Evolutionary conservation across 495 filamentous ascomycete genomes (phyloP).

Genomic region (Haplographium delicatum): DNA sequence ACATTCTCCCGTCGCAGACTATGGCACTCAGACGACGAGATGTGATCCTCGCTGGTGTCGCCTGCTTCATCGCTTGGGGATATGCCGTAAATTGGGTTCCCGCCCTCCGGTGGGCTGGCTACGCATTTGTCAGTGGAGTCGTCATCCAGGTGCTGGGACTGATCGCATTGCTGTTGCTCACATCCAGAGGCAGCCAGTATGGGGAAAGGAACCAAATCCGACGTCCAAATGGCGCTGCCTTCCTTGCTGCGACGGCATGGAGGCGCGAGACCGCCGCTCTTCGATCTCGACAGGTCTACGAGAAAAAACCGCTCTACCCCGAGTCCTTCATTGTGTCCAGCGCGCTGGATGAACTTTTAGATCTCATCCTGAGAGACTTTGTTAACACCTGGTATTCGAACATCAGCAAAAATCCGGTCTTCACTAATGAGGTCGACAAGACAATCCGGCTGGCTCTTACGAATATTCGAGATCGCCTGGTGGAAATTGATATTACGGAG

Average conservation of each 20-base stretch:
- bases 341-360: conserved; percentile 73
- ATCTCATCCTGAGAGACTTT: conserved; percentile 76
- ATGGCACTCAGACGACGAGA: conserved; percentile 79
- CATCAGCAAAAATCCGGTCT: conserved; percentile 76
- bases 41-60: conserved; percentile 62
- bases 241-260: conserved; percentile 63
- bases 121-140: conserved; percentile 67
- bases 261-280: conserved; percentile 58
- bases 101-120: conserved; percentile 69
- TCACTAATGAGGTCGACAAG: conserved; percentile 79
- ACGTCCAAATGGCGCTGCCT: conserved; percentile 48
- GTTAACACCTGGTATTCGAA: conserved; percentile 81
- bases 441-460: conserved; percentile 69
- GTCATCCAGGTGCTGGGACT: conserved; percentile 47
- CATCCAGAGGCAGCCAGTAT: conserved; percentile 49
- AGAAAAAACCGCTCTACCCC: conserved; percentile 61
- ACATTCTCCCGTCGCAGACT: conserved; percentile 31
- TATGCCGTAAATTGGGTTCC: conserved; percentile 76
- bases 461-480: conserved; percentile 61
- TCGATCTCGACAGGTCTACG: conserved; percentile 43
- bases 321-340: conserved; percentile 75
- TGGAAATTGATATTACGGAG: conserved; percentile 72
- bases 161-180: conserved; percentile 53
- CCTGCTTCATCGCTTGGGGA: conserved; percentile 80
- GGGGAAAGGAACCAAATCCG: conserved; percentile 31